Percentiles rank a stretch among this genome's conserved stretches.
phyloP scores from a whole-genome alignment of 2,329 filamentous ascomycete species.

The Polytolypa hystricis region DNA sequence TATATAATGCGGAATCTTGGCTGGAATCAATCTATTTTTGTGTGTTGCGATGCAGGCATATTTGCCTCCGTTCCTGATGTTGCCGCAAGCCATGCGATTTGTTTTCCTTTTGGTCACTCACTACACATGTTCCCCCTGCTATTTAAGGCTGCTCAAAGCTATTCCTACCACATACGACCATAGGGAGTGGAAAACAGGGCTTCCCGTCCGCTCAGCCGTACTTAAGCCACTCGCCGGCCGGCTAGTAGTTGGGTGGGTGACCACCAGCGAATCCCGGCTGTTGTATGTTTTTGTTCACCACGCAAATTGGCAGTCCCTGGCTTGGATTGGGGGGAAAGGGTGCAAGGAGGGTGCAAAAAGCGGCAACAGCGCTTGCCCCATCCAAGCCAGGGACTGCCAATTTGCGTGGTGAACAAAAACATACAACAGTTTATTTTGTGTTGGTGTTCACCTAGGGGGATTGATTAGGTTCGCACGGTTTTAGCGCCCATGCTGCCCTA shows the following conservation, averaged over 20 bases:
- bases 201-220: constrained; percentile 37
- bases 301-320: too few species aligned
- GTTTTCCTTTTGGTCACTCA: too few species aligned
- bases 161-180: constrained; percentile 29
- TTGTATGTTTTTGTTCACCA: constrained; percentile 29
- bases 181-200: constrained; percentile 36
- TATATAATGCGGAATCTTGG: constrained; percentile 1
- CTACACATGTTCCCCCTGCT: neutral
- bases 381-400: too few species aligned
- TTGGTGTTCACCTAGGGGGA: constrained; percentile 37
- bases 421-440: constrained; percentile 34
- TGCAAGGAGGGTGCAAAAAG: too few species aligned
- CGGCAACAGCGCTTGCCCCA: too few species aligned
- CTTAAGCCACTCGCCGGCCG: constrained; percentile 35
- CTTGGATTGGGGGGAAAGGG: too few species aligned
- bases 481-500: too few species aligned
- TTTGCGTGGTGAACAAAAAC: constrained; percentile 24
- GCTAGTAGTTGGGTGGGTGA: constrained; percentile 38
- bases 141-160: neutral
- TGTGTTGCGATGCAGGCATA: too few species aligned
- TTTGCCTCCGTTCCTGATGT: too few species aligned
- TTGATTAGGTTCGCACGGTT: too few species aligned
- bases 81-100: too few species aligned
- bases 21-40: neutral
- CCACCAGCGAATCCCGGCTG: constrained; percentile 35